Evolutionary conservation across 768 basidiomycete genomes (phyloP), one percentile per base, ranked within the genome.

Genomic region (Sistotremastrum niveocremeum): DNA sequence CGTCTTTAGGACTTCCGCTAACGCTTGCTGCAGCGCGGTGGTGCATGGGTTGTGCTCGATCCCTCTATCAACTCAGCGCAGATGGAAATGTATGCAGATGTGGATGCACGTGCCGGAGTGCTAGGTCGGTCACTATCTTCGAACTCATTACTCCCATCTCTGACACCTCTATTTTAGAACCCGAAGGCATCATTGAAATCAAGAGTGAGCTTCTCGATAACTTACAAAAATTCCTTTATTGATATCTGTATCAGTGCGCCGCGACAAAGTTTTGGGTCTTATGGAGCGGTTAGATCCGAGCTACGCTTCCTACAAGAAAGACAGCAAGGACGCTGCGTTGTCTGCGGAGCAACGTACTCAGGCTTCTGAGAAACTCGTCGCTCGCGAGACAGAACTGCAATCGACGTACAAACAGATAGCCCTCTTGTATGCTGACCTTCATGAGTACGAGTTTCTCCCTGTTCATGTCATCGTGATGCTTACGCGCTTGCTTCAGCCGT

Each of bases 51-150:
- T 54, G 95, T 99, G 1, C 77, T 99, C 39, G 95, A 99, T 62
- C 95, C 95, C 31, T 86, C 88, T 11, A 98, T 99, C 71, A 98
- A 98, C 66, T 69, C 81, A 2, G 80, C 87, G 56, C 89, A 95
- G 63, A 95, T 99, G 94, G 85, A 95, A 67, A 98, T 99, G 94
- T 98, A 91, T 57, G 94, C 93, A 29, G 95, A 98, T 58, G 79
- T 85, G 39, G 93, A 95, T 6, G 78, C 95, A 20, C 84, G 95
- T 46, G 95, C 91, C 39, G 95, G 95, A 71, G 89, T 99, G 32
- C 60, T 73, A 39, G 57, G 58, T 59, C 33, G 11, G 58, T 55
- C 8, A 29, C n/a, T 30, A 7, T 10, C 33, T 34, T 20, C 9
- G 35, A 29, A 10, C 33, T 35, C 28, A 8, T 30, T 7, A 6